Conservation (phyloP, 176 grass and related monocot genomes). For the maize (Zea mays) region DNA sequence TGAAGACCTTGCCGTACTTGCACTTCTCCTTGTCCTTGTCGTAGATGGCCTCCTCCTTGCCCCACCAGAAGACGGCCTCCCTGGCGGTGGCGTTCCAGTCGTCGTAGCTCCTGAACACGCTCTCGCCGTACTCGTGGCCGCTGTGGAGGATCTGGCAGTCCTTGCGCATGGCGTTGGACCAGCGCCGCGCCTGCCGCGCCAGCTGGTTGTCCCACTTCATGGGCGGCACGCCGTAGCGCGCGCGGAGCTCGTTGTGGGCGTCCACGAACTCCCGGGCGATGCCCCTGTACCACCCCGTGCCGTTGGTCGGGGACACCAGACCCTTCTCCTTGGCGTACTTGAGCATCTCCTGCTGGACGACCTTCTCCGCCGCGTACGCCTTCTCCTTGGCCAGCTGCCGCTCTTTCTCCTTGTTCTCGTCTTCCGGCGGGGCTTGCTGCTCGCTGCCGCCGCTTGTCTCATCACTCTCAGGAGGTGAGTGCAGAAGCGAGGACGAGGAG, state of each 20-base stretch:
- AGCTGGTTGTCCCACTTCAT: constrained; percentile 33
- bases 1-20: neutral
- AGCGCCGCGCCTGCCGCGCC: constrained; percentile 38
- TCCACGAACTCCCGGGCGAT: constrained; percentile 34
- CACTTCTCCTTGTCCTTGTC: neutral
- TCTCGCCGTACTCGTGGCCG: neutral
- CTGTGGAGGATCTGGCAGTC: constrained; percentile 38
- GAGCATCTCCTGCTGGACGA: neutral
- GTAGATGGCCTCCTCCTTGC: constrained; percentile 29
- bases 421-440: neutral
- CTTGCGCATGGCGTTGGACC: constrained; percentile 16
- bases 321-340: neutral
- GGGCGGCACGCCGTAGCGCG: constrained; percentile 16
- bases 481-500: neutral
- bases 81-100: constrained; percentile 35
- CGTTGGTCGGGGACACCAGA: neutral
- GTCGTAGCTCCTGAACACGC: constrained; percentile 1
- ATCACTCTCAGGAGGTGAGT: no score
- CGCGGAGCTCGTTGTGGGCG: constrained; percentile 37
- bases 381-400: neutral
- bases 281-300: constrained; percentile 36
- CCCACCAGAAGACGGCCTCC: constrained; percentile 4
- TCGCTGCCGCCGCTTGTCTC: no score
- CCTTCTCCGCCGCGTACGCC: neutral
- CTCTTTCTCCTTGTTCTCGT: neutral